Conservation (phyloP, 2,329 filamentous ascomycete species). For the Neonectria faginata region DNA sequence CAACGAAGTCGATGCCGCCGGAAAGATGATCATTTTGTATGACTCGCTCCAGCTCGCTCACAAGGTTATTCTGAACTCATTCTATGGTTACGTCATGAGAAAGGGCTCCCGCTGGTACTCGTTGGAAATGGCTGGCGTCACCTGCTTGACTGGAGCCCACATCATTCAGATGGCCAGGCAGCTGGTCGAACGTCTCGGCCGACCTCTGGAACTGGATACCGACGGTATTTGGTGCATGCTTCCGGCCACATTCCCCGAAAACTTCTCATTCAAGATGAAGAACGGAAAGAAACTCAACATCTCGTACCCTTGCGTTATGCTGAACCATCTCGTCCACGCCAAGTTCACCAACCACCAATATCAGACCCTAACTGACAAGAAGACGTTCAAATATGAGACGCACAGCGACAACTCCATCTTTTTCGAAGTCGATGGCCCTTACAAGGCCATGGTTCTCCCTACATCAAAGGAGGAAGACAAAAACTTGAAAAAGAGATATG, state of each 20-base stretch:
- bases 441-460: conserved; percentile 96
- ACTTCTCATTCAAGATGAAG: conserved; percentile 93
- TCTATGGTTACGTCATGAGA: conserved; percentile 99
- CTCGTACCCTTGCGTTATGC: conserved; percentile 98
- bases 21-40: conserved; percentile 98
- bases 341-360: conserved; percentile 98
- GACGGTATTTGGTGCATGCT: conserved; percentile 99
- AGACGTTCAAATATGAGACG: conserved; percentile 90
- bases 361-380: conserved; percentile 84
- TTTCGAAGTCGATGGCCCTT: conserved; percentile 98
- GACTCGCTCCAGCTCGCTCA: conserved; percentile 97
- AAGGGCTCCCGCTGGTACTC: conserved; percentile 99
- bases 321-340: conserved; percentile 95
- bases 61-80: conserved; percentile 99
- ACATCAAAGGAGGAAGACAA: conserved; percentile 99
- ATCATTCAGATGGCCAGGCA: conserved; percentile 98
- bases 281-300: conserved; percentile 97
- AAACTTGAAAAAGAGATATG: conserved; percentile 99
- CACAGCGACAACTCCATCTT: conserved; percentile 99
- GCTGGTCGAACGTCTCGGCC: conserved; percentile 91
- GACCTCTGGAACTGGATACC: conserved; percentile 93
- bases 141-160: conserved; percentile 92
- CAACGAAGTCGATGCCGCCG: conserved; percentile 87
- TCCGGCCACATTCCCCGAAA: conserved; percentile 94
- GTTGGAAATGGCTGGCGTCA: conserved; percentile 99